Conservation (phyloP, 2,329 filamentous ascomycete genomes). For the Exophiala sp. region DNA sequence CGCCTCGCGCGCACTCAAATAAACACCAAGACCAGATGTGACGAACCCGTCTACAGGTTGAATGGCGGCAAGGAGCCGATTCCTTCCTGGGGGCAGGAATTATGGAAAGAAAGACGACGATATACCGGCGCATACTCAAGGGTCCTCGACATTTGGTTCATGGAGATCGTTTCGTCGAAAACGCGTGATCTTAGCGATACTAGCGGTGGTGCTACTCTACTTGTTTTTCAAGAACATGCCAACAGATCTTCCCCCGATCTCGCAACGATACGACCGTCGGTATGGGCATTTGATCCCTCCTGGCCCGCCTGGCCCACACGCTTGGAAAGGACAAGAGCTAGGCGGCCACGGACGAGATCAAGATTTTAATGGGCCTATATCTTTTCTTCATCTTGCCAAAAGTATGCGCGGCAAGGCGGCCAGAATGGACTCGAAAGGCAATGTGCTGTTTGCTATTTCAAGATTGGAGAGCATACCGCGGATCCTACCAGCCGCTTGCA, state of each 20-base stretch:
- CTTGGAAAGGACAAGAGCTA: neutral
- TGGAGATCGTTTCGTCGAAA: conserved; percentile 41
- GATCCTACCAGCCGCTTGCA: conserved; percentile 77
- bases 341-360: neutral
- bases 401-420: conserved; percentile 12
- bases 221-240: conserved; percentile 65
- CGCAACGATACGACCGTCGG: conserved; percentile 32
- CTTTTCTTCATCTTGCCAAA: conserved; percentile 61
- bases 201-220: conserved; percentile 55
- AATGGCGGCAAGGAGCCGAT: conserved; percentile 26
- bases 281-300: conserved; percentile 16
- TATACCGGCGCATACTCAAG: conserved; percentile 3
- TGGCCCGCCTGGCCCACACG: neutral
- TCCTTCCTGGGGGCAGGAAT: conserved; percentile 11
- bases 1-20: too few species aligned
- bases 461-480: conserved; percentile 69
- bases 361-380: conserved; percentile 65
- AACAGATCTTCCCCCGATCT: conserved; percentile 40
- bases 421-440: conserved; percentile 48
- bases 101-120: conserved; percentile 21
- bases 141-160: conserved; percentile 17
- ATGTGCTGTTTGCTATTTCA: conserved; percentile 75
- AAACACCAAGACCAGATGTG: conserved; percentile 5
- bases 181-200: conserved; percentile 48
- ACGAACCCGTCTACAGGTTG: conserved; percentile 1